Evolutionary conservation across 2,329 filamentous ascomycete species (phyloP), one percentile per base, ranked within the genome.

Genomic region (Exophiala mesophila): DNA sequence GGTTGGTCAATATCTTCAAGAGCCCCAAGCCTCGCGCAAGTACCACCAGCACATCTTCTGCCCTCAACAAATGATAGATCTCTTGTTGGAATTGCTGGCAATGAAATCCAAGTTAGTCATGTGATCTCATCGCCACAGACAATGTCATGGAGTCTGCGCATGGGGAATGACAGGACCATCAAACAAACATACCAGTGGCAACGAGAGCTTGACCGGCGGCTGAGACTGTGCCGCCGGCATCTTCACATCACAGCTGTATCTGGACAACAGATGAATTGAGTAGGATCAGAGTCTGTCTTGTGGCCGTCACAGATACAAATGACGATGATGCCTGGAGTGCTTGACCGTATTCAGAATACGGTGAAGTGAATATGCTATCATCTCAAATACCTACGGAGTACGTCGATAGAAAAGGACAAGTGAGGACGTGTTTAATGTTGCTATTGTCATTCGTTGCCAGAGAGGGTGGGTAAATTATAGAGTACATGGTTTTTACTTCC

Each of bases 31-130:
- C 92, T 39, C 88, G 85, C 30, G 90, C 92, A 41, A 97, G 77
- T 41, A 98, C 76, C 57, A 97, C 84, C 52, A 98, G 82, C 66
- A 94, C 85, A 85, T 98, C 92, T 69, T 96, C 86, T 48, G 80
- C 72, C 51, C 88, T 83, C 54, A 94, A 80, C 68, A 92, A 85
- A 63, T 85, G 87, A 71, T 97, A 97, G 58, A 97, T 80, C 59
- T 87, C 83, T 70, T 97, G 89, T 71, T 98, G 92, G 65, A 94
- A 98, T 73, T 88, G 74, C 71, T 78, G 55, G 49, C 16, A 10
- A 32, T 21, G 23, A 17, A 18, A 26, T 6, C 6, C 12, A n/a
- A 7, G 52, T 50, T 46, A 56, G 57, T 34, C 29, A 44, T 5
- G 26, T 30, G 36, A 30, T 13, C 5, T n/a, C n/a, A n/a, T n/a